Base-by-base conservation (phyloP, 345 rosid genomes). In the Arabis hirsuta region DNA sequence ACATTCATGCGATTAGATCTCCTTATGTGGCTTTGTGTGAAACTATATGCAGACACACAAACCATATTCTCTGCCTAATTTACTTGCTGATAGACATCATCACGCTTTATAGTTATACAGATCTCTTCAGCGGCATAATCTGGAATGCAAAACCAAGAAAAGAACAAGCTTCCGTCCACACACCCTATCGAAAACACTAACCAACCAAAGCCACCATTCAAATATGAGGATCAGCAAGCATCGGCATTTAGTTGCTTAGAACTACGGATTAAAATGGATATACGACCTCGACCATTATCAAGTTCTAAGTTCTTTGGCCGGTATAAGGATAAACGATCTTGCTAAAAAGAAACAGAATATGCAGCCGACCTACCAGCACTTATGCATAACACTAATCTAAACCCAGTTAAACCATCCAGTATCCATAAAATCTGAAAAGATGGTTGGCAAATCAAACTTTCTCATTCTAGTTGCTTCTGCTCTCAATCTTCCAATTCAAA, bases 361-460 rank as follows among this genome's bases (percentile, higher is more conserved):
- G 16, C 19, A 19, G 7, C 12, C 7, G 10, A 42, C 12, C 34
- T 12, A 12, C 57, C 4, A 36, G 14, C 14, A 51, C 32, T 20
- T 34, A 19, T 32, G 44, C 44, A 32, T 29, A 47, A 7, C 12
- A 64, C 41, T 66, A 53, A 24, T 36, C 9, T 36, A 27, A 27
- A 36, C 11, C 36, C 41, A 36, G 10, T 36, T 36, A 7, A 36
- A 36, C 11, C 39, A 36, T 32, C 38, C 19, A 66, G 2, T 39
- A 1, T 36, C 46, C 19, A 65, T 3, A 34, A 36, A 0, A 12
- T 1, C 41, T 38, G 20, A 10, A 5, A 20, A 9, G 12, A 11
- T 58, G 64, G 34, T 59, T 39, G 11, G 47, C 63, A 39, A n/a
- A 39, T 27, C 52, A 61, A 31, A n/a, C 62, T 45, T 48, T 34